phyloP scores from a whole-genome alignment of 2,329 filamentous ascomycete species.

The Aspergillus floridensis region DNA sequence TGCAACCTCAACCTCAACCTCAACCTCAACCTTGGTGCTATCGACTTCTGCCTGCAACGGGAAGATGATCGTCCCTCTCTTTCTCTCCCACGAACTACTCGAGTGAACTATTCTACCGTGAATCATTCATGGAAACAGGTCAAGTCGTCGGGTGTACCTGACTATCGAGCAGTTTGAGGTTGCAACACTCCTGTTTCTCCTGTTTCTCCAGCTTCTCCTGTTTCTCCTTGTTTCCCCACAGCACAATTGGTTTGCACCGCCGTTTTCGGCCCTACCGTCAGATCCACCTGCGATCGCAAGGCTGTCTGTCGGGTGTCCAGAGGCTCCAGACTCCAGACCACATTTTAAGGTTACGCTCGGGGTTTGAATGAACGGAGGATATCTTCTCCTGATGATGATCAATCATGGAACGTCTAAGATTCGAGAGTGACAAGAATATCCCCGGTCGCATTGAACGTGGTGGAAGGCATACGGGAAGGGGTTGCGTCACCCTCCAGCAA shows the following conservation, averaged over 20 bases:
- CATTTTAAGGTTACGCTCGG: neutral
- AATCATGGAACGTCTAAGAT: too few species aligned
- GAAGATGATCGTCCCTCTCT: neutral
- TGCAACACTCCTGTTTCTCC: neutral
- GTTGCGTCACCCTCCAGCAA: constrained; percentile 5
- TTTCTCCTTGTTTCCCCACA: neutral
- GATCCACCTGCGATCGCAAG: neutral
- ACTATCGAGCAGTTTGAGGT: neutral
- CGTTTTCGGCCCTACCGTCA: neutral
- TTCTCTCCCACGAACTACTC: neutral
- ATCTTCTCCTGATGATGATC: too few species aligned
- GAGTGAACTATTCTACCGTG: neutral
- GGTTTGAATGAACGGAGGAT: neutral
- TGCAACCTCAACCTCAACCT: neutral
- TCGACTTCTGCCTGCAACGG: neutral
- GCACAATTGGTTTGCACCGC: neutral
- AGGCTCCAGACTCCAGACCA: neutral
- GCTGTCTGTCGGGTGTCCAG: neutral
- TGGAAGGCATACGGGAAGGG: neutral
- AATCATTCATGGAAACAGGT: neutral
- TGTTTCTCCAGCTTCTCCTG: neutral
- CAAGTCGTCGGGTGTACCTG: neutral
- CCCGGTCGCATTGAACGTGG: neutral
- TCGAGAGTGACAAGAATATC: neutral
- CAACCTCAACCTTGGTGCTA: neutral